These are phyloP conservation scores for Strigomonas galati DNA, from an alignment of 208 protist species.

Conservation along the genomic window DNA sequence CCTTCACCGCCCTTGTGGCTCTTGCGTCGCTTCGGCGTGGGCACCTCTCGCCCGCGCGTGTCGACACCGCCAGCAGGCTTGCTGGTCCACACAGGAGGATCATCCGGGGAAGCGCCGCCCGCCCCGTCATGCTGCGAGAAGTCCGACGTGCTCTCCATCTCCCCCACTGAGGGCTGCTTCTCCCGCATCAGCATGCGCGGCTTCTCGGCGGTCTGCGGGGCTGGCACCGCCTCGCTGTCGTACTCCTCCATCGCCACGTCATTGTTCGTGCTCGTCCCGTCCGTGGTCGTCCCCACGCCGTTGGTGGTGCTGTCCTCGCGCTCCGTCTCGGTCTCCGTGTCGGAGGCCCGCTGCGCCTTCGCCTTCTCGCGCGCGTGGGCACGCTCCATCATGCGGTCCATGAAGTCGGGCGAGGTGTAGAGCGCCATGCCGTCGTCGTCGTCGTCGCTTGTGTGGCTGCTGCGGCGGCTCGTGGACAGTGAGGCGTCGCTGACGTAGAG, in stretches of 20 bases:
- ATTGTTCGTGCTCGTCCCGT: conserved; percentile 8
- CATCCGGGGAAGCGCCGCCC: too few relatives aligned
- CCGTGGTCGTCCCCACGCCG: not conserved
- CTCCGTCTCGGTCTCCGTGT: not conserved
- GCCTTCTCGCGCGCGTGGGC: too few relatives aligned
- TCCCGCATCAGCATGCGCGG: not conserved
- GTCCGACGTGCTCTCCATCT: not conserved
- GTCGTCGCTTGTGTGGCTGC: not conserved
- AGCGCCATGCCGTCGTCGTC: not conserved
- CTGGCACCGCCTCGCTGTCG: not conserved
- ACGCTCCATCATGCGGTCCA: too few relatives aligned
- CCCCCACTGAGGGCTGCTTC: not conserved
- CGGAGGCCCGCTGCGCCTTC: too few relatives aligned
- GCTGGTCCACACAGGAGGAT: too few relatives aligned
- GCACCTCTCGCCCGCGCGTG: too few relatives aligned
- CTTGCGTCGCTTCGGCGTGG: too few relatives aligned
- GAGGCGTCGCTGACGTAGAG: not conserved
- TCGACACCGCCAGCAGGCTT: too few relatives aligned
- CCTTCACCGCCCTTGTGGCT: too few relatives aligned
- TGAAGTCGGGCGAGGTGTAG: conserved; percentile 4
- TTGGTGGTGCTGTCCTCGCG: not conserved
- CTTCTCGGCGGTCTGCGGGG: conserved; percentile 3
- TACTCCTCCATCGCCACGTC: conserved; percentile 8
- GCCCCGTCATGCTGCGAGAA: not conserved
- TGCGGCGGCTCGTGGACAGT: not conserved